phyloP scores from a whole-genome alignment of 495 filamentous ascomycete species.

The Lasiosphaeria miniovina region DNA sequence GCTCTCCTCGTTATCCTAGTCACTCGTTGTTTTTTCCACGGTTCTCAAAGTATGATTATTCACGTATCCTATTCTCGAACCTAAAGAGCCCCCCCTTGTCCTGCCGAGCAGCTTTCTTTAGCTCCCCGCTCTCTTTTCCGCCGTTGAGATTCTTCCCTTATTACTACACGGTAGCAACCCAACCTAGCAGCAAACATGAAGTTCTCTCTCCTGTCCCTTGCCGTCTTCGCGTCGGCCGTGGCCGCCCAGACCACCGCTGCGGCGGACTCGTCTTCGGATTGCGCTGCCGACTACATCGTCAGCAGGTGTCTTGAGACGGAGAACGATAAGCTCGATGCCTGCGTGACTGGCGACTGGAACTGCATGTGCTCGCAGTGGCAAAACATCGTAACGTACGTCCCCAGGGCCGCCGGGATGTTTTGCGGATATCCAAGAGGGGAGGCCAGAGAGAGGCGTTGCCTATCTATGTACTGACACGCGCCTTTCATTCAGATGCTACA shows the following conservation, averaged over 20 bases:
- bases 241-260: constrained; percentile 24
- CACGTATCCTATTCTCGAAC: too few species aligned
- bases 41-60: too few species aligned
- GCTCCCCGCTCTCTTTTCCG: not conserved
- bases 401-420: too few species aligned
- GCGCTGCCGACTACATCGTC: constrained; percentile 44
- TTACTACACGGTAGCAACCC: not conserved
- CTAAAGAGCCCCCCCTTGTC: too few species aligned
- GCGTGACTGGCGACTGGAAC: constrained; percentile 35
- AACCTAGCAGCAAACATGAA: constrained; percentile 33
- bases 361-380: constrained; percentile 39
- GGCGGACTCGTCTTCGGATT: constrained; percentile 7
- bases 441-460: not conserved
- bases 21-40: too few species aligned
- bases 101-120: too few species aligned
- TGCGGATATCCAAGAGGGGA: too few species aligned
- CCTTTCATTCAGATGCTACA: constrained; percentile 37
- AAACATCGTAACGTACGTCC: constrained; percentile 38
- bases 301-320: constrained; percentile 41
- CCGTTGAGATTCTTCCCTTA: not conserved
- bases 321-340: constrained; percentile 36
- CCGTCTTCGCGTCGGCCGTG: constrained; percentile 31
- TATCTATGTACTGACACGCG: not conserved
- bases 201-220: constrained; percentile 29
- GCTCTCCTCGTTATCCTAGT: too few species aligned